Percentiles rank a stretch among this genome's conserved stretches.
Conservation (phyloP, 345 rosid genomes). For the Rubroshorea leprosula region DNA sequence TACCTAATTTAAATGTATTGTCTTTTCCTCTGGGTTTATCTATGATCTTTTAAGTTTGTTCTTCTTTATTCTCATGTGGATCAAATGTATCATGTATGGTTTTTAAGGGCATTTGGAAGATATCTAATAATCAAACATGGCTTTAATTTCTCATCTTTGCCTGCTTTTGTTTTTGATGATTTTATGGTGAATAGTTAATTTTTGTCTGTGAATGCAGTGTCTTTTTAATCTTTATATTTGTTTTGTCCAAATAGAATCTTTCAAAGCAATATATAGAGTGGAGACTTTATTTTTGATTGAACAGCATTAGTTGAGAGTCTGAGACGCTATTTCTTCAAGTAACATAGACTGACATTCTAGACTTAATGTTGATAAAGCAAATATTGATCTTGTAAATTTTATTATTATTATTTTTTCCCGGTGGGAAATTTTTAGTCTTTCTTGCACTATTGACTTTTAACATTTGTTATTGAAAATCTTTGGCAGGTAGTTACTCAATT, state of each 20-base stretch:
- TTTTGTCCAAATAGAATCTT: background rate
- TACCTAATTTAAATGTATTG: too few species aligned
- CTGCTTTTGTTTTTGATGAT: background rate
- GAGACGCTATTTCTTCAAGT: background rate
- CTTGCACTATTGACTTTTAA: conserved; percentile 12
- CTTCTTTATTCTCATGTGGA: too few species aligned
- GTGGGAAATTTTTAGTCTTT: background rate
- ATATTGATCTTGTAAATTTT: background rate
- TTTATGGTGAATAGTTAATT: background rate
- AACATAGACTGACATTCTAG: background rate
- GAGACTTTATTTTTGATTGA: background rate
- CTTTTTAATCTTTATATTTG: background rate
- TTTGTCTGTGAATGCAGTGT: background rate
- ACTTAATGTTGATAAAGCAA: background rate
- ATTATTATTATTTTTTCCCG: background rate
- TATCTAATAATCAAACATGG: background rate
- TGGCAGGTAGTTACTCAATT: conserved; percentile 83
- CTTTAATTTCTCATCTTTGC: background rate
- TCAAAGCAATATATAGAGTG: background rate
- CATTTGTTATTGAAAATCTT: conserved; percentile 17
- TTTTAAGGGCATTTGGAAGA: too few species aligned
- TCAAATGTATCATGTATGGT: too few species aligned
- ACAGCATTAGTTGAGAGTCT: too few species aligned
- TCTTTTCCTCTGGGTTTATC: too few species aligned
- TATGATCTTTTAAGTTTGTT: too few species aligned